Base-by-base conservation (phyloP, 2,329 filamentous ascomycete genomes). In the Capronia americana region DNA sequence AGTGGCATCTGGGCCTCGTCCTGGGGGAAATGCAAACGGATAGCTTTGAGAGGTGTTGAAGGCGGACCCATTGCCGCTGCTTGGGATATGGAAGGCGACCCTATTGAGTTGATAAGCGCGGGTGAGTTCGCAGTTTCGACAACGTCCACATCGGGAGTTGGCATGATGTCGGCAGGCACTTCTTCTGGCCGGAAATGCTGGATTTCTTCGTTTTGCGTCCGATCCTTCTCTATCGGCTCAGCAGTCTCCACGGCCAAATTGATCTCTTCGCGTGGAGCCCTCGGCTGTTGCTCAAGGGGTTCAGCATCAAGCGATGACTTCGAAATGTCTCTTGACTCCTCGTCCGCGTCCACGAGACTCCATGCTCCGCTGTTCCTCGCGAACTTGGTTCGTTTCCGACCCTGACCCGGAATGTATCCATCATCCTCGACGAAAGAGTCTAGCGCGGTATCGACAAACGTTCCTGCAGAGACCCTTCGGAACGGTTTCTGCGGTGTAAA, bases 351-450 rank as follows among this genome's bases (percentile, higher is more conserved):
- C 24, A 84, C 83, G 73, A 93, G 90, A 69, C 86, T 88, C 94
- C 94, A 97, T 30, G 86, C 82, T 32, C 83, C 85, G 73, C 87
- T 89, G 59, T 87, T 82, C 67, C 88, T 82, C 65, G 88, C 86
- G 76, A 91, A 90, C 53, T 88, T 87, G 7, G 89, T 87, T 62
- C 87, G 85, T 78, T 93, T 96, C 67, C 87, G 88, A 30, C 86
- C 87, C 73, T 83, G 86, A 4, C 85, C 86, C 41, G 80, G 84
- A 26, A 86, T 80, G 50, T 83, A 84, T 1, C 86, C 86, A 75
- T 91, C 87, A 28, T 91, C 90, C 66, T 92, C 88, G 14, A 75
- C 76, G 59, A 94, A 89, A n/a, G 65, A 61, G n/a, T 71, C 70
- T n/a, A 70, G 32, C 8, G 64, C 57, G n/a, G 63, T 51, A 58